Evolutionary conservation across 139 green algal genomes (phyloP).

Genomic region (Coelastrella sp.): DNA sequence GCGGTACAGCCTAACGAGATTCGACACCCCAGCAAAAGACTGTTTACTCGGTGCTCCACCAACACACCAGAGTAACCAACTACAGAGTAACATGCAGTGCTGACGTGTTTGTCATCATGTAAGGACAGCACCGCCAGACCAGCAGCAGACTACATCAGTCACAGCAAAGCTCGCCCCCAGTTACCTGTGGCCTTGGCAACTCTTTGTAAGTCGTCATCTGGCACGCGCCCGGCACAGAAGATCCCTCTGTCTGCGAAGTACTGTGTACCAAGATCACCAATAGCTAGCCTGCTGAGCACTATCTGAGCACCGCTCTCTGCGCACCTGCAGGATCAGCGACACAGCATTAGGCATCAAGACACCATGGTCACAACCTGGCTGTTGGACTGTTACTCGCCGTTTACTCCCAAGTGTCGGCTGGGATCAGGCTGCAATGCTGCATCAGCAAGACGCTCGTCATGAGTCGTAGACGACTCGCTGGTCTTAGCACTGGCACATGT

Average conservation of each 20-base stretch:
- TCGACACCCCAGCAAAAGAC: too few relatives aligned
- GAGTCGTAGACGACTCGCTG: too few relatives aligned
- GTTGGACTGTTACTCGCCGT: too few relatives aligned
- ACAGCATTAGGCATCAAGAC: background rate
- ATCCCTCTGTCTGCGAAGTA: constrained; percentile 98
- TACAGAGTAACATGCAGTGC: too few relatives aligned
- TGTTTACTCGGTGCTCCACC: too few relatives aligned
- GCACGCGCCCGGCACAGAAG: constrained; percentile 97
- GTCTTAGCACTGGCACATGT: too few relatives aligned
- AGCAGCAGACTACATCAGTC: too few relatives aligned
- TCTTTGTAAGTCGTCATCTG: constrained; percentile 89
- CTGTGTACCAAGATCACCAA: constrained; percentile 96
- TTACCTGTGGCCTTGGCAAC: constrained; percentile 84
- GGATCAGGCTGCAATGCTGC: background rate
- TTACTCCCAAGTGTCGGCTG: background rate
- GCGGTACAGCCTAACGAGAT: too few relatives aligned
- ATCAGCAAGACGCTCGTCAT: too few relatives aligned
- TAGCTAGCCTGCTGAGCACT: constrained; percentile 85
- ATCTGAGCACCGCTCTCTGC: constrained; percentile 90
- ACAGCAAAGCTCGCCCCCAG: background rate
- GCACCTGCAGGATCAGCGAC: constrained; percentile 20
- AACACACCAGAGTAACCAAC: too few relatives aligned
- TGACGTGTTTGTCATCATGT: background rate
- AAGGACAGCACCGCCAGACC: too few relatives aligned
- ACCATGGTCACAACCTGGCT: too few relatives aligned